phyloP scores from a whole-genome alignment of 352 stramenopile genomes.

The Globisporangium ultimum region DNA sequence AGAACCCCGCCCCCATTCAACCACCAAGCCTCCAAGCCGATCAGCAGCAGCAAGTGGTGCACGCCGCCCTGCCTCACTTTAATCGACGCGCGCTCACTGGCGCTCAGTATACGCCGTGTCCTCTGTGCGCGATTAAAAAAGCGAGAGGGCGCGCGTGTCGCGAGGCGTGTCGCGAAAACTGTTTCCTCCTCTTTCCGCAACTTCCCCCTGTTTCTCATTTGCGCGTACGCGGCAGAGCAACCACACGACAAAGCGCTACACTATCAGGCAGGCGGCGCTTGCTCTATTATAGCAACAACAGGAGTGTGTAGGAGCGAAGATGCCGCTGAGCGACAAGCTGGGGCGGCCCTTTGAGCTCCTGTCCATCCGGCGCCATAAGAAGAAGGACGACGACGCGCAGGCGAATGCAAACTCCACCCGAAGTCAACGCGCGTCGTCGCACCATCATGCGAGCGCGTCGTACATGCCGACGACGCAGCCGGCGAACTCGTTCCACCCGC shows the following conservation, averaged over 20 bases:
- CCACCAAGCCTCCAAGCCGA: no score
- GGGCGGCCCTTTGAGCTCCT: constrained; percentile 61
- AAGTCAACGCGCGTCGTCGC: constrained; percentile 3
- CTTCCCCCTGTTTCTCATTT: no score
- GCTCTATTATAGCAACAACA: no score
- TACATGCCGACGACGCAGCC: constrained; percentile 7
- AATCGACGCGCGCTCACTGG: not conserved
- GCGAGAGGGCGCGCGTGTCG: not conserved
- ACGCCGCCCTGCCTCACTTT: constrained; percentile 2
- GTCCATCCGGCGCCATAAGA: constrained; percentile 59
- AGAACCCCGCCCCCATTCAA: no score
- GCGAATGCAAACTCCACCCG: constrained; percentile 1
- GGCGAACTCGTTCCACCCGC: constrained; percentile 14
- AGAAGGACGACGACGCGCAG: constrained; percentile 31
- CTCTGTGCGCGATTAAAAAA: not conserved
- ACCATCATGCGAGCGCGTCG: constrained; percentile 8
- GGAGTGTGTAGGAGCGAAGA: constrained; percentile 9
- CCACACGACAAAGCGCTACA: not conserved
- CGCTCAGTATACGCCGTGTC: no score
- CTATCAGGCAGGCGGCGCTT: no score
- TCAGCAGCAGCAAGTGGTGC: no score
- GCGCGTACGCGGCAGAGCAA: not conserved
- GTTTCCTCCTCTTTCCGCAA: not conserved
- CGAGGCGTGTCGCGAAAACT: not conserved
- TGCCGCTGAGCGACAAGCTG: constrained; percentile 55